Evolutionary conservation across 805 yeast species (phyloP).

Genomic region (Ogataea glucozyma): DNA sequence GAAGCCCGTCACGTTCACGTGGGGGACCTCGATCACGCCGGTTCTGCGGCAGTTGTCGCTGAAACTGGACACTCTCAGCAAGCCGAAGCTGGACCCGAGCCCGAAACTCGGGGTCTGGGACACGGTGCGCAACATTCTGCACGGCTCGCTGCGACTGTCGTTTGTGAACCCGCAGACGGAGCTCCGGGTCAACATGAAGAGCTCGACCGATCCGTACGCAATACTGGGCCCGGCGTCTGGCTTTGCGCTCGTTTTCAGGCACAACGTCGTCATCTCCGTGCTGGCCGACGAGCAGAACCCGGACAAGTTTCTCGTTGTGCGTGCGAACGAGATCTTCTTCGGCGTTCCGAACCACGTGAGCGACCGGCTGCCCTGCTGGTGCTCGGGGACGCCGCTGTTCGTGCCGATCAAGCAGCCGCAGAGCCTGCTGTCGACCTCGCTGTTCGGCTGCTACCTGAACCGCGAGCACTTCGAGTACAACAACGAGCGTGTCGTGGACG

Average conservation of each 20-base stretch:
- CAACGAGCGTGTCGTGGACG: conserved; percentile 6
- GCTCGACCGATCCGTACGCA: conserved; percentile 77
- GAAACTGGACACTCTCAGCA: conserved; percentile 78
- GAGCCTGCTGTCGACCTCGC: conserved; percentile 21
- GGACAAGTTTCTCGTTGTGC: conserved; percentile 60
- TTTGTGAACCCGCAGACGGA: conserved; percentile 49
- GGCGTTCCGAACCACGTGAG: conserved; percentile 76
- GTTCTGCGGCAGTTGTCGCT: conserved; percentile 79
- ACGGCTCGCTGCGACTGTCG: conserved; percentile 57
- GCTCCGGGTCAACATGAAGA: conserved; percentile 64
- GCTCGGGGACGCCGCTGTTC: conserved; percentile 47
- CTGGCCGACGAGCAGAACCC: conserved; percentile 65
- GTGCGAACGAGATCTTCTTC: conserved; percentile 62
- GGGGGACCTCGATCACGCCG: conserved; percentile 86
- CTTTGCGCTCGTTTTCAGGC: conserved; percentile 69
- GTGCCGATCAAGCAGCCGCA: conserved; percentile 40
- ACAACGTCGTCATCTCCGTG: conserved; percentile 52
- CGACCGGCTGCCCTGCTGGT: conserved; percentile 57
- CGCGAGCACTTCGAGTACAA: conserved; percentile 18
- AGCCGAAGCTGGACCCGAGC: conserved; percentile 89
- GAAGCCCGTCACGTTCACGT: conserved; percentile 64
- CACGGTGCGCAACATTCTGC: conserved; percentile 72
- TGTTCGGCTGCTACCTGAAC: conserved; percentile 29
- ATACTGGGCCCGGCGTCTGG: conserved; percentile 72
- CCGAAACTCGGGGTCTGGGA: conserved; percentile 91